These are phyloP conservation scores for Brettanomyces custersianus DNA, from an alignment of 805 yeast species.

Conservation along the genomic window DNA sequence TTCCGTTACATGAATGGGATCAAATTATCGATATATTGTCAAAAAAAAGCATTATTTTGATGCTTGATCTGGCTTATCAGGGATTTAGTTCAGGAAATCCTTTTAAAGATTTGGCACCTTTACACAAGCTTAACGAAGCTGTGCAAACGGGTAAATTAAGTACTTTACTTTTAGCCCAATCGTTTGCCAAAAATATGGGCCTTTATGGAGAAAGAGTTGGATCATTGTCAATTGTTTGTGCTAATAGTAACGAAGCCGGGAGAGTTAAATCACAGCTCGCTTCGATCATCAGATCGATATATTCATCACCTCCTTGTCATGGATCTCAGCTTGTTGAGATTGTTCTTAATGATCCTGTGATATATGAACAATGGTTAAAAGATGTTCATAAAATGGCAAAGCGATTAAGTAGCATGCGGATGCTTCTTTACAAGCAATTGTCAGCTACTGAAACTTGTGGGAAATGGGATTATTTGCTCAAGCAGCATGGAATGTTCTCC, in stretches of 20 bases:
- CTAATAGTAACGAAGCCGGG: constrained; percentile 43
- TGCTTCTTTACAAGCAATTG: constrained; percentile 51
- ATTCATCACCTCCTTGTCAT: constrained; percentile 91
- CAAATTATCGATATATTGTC: constrained; percentile 57
- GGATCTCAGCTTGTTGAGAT: constrained; percentile 85
- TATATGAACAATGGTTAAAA: constrained; percentile 66
- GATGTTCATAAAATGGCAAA: constrained; percentile 76
- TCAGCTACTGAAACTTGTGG: constrained; percentile 36
- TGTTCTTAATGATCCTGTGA: constrained; percentile 51
- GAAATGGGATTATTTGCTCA: constrained; percentile 78
- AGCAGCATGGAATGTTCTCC: constrained; percentile 96
- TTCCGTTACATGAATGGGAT: constrained; percentile 73
- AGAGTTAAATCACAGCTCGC: constrained; percentile 58
- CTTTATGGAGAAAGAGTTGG: constrained; percentile 94
- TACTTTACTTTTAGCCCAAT: constrained; percentile 66
- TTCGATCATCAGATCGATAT: constrained; percentile 74
- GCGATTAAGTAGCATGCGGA: constrained; percentile 69
- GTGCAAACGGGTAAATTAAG: constrained; percentile 39
- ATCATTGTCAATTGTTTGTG: constrained; percentile 57
- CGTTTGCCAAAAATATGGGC: constrained; percentile 93
- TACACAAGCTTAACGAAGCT: constrained; percentile 33
- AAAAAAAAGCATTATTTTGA: constrained; percentile 57
- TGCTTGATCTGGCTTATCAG: constrained; percentile 92
- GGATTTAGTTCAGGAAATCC: constrained; percentile 87
- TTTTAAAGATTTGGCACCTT: constrained; percentile 51